Evolutionary conservation across 176 grass and related monocot species (phyloP).

Genomic region (Musa schizocarpa): DNA sequence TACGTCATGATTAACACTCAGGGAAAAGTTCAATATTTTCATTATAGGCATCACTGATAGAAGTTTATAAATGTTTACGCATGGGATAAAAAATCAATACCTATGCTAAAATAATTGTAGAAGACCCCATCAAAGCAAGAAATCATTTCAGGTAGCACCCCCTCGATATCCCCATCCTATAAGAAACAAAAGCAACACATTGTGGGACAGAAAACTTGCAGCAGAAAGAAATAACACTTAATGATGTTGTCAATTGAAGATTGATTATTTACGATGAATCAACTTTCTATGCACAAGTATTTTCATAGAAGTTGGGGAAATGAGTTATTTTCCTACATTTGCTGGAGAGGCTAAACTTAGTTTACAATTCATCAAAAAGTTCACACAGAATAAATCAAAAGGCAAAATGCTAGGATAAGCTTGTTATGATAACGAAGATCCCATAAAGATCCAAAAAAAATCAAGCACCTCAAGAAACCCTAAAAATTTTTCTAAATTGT

Average conservation of each 20-base stretch:
- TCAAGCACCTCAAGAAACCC: too few species aligned
- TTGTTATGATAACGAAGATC: too few species aligned
- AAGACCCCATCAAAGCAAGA: slow-evolving; percentile 87
- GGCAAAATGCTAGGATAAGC: too few species aligned
- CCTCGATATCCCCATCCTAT: slow-evolving; percentile 51
- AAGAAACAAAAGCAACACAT: not conserved
- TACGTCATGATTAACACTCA: not conserved
- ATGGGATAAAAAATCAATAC: slow-evolving; percentile 29
- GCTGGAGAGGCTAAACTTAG: too few species aligned
- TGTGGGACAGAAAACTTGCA: not conserved
- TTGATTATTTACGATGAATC: not conserved
- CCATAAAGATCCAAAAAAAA: too few species aligned
- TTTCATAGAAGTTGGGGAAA: too few species aligned
- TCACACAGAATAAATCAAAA: too few species aligned
- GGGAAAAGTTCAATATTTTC: slow-evolving; percentile 3
- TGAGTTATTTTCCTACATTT: too few species aligned
- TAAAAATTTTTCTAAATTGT: too few species aligned
- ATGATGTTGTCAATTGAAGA: not conserved
- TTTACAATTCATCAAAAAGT: too few species aligned
- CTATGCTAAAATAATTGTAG: slow-evolving; percentile 98
- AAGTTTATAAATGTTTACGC: not conserved
- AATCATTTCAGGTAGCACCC: slow-evolving; percentile 54
- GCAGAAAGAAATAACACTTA: not conserved
- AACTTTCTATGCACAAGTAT: not conserved
- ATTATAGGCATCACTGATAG: not conserved